Evolutionary conservation across 441 rosid genomes (phyloP), one percentile per base, ranked within the genome.

Genomic region (Populus hybrid): DNA sequence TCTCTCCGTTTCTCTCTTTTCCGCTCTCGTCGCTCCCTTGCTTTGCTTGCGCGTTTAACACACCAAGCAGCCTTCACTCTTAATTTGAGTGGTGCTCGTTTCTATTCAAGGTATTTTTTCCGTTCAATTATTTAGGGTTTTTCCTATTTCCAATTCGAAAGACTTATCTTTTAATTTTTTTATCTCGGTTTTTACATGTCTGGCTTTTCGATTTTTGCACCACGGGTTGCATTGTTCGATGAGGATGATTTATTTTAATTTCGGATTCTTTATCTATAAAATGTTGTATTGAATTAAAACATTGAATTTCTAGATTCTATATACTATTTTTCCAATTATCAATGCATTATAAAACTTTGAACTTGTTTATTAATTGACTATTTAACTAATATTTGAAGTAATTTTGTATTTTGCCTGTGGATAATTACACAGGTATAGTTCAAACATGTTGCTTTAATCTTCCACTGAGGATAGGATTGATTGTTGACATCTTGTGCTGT

Each of bases 401-500:
- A 9, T 21, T 63, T 61, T 21, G 64, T 9, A 3, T 40, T 63
- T 63, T 63, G 14, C 65, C 2, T 23, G 28, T 63, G 28, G 65
- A 63, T 63, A 63, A 63, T 23, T 21, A 63, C 65, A 21, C 65
- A 63, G 16, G 65, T 63, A 63, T 23, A 24, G 28, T 63, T 9
- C 23, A 63, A 63, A 63, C 11, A 63, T 63, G 65, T 9, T 9
- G 2, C 28, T 63, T 21, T 77, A 61, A 83, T 78, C 65, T 71
- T 72, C 72, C 31, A 70, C 71, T 7, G 69, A 77, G 71, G 79
- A 67, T 85, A 74, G 76, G 65, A 63, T 63, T 63, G 28, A 63
- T 23, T 63, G 78, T 70, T 80, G 87, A 79, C 59, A 75, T 67
- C 70, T 85, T 73, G 75, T 77, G 76, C 80, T 79, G 82, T 63